Conservation (phyloP, 352 stramenopile species). For the Pythium apleroticum region DNA sequence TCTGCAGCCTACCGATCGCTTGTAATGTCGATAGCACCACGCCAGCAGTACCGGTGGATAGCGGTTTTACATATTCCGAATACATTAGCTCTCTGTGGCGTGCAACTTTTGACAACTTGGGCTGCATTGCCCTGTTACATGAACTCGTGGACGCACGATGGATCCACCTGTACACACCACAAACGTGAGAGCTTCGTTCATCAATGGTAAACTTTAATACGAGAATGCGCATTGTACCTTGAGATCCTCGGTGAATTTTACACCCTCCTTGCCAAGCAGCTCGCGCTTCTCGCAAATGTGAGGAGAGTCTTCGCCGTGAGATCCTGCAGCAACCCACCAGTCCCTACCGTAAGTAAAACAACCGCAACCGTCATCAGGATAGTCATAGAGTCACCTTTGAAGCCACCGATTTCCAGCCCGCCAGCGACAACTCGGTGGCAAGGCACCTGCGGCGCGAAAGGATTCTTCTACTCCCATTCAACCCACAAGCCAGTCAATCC, state of each 20-base stretch:
- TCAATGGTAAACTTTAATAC: too few relatives aligned
- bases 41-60: background rate
- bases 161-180: slow-evolving; percentile 38
- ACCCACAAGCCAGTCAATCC: background rate
- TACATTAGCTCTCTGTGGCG: background rate
- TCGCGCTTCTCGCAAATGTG: slow-evolving; percentile 70
- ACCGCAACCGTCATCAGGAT: too few relatives aligned
- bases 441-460: slow-evolving; percentile 73
- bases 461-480: slow-evolving; percentile 58
- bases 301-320: slow-evolving; percentile 52
- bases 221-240: slow-evolving; percentile 54
- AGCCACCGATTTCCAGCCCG: slow-evolving; percentile 66
- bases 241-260: slow-evolving; percentile 53
- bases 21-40: slow-evolving; percentile 29
- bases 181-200: background rate
- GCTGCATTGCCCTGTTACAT: background rate
- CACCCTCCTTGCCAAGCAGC: slow-evolving; percentile 62
- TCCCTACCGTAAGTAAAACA: too few relatives aligned
- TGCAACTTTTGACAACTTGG: too few relatives aligned
- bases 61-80: too few relatives aligned
- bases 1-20: slow-evolving; percentile 62
- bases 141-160: slow-evolving; percentile 51
- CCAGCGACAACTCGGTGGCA: slow-evolving; percentile 80
- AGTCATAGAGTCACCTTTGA: slow-evolving; percentile 46
- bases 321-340: too few relatives aligned